Percentiles rank a stretch among this genome's conserved stretches.
phyloP scores from a whole-genome alignment of 202 grass and related monocot species.

The Elaeis oleifera region DNA sequence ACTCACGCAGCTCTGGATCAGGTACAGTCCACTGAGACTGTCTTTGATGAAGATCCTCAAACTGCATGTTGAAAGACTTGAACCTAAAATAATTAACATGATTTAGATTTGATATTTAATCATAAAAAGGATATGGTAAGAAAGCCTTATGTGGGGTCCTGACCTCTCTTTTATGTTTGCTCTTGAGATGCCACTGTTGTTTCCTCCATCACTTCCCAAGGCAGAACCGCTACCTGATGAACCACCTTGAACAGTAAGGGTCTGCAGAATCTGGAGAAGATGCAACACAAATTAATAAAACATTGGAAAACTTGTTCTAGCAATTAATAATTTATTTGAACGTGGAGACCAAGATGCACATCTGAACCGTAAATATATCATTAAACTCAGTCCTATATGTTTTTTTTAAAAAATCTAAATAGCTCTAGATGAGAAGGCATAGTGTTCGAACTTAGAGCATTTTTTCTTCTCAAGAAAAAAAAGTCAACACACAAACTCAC shows the following conservation, averaged over 20 bases:
- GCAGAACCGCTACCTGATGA: conserved; percentile 9
- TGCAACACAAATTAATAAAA: no score
- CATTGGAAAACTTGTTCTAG: no score
- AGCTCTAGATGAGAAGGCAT: no score
- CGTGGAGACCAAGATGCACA: no score
- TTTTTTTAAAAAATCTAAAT: no score
- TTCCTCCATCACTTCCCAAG: conserved; percentile 1
- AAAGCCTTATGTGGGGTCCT: not conserved
- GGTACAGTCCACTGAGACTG: conserved; percentile 21
- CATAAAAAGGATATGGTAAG: not conserved
- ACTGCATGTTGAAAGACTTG: conserved; percentile 16
- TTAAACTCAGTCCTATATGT: no score
- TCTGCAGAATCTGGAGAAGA: conserved; percentile 19
- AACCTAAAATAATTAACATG: not conserved
- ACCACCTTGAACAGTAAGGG: conserved; percentile 12
- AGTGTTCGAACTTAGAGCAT: no score
- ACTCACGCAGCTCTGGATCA: conserved; percentile 19
- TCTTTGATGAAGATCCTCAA: conserved; percentile 21
- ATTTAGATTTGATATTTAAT: not conserved
- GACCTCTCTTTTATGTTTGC: conserved; percentile 16
- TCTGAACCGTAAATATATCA: no score
- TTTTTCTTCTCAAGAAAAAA: no score
- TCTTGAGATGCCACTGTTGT: conserved; percentile 1
- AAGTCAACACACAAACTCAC: no score
- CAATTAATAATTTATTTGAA: no score